Conservation (phyloP, 2,329 filamentous ascomycete genomes). For the Teratosphaeria gauchensis region DNA sequence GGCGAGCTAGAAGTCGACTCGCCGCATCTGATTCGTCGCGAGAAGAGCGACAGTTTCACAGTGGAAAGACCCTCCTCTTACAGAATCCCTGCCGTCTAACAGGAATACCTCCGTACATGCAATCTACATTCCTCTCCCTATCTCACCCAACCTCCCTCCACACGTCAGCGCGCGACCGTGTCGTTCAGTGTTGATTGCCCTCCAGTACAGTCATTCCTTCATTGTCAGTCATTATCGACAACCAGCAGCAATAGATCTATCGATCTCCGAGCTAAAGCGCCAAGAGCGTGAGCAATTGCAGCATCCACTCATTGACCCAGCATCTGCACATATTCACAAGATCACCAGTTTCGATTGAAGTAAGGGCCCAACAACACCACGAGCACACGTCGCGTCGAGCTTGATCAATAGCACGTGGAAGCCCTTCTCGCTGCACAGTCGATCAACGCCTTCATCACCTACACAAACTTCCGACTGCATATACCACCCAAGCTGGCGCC, state of each 20-base stretch:
- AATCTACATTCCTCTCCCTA: background rate
- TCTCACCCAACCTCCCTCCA: background rate
- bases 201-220: background rate
- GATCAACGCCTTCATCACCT: background rate
- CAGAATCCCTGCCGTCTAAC: background rate
- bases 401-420: constrained; percentile 1
- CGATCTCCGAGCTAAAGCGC: background rate
- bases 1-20: background rate
- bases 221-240: constrained; percentile 1
- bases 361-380: background rate
- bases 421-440: background rate
- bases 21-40: background rate
- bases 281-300: background rate
- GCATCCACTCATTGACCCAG: constrained; percentile 1
- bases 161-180: background rate
- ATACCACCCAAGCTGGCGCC: background rate
- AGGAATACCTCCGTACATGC: background rate
- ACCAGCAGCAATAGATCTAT: background rate
- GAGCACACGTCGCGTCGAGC: background rate
- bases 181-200: background rate
- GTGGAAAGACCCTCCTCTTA: background rate
- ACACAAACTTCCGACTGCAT: background rate
- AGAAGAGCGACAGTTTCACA: background rate
- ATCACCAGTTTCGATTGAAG: background rate
- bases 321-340: background rate